Conservation (phyloP, 2,329 filamentous ascomycete species). For the Stromatinia cepivora region DNA sequence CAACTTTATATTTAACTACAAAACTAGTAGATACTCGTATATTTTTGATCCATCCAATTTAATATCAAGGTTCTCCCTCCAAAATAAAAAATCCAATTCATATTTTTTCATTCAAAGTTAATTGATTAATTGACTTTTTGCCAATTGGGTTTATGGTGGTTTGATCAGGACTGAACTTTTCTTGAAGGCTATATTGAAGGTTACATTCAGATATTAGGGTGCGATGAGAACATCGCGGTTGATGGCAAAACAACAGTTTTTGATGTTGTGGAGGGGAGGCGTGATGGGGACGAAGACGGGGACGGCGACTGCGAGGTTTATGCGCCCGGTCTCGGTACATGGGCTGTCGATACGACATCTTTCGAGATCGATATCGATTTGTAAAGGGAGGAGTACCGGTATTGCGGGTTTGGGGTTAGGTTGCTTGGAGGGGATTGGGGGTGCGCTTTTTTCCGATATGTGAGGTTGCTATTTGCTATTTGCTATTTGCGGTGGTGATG, state of each 20-base stretch:
- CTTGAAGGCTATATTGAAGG: background rate
- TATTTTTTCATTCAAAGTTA: background rate
- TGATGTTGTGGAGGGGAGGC: background rate
- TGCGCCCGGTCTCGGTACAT: background rate
- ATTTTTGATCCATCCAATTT: background rate
- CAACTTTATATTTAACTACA: constrained; percentile 3
- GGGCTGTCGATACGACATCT: background rate
- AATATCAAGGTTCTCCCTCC: background rate
- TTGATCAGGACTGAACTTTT: background rate
- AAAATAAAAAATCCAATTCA: background rate
- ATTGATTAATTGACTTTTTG: background rate
- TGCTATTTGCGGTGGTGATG: background rate
- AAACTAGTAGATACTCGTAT: background rate
- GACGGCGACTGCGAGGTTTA: background rate
- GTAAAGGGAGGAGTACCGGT: background rate
- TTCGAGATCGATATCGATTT: background rate
- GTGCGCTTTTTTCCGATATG: constrained; percentile 4
- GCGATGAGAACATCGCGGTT: background rate
- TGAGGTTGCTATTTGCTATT: background rate
- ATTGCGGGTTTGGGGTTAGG: background rate
- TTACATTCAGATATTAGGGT: background rate
- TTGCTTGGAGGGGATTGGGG: background rate
- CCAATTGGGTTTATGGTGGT: background rate
- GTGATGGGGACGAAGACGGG: background rate
- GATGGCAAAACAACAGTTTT: background rate